A percentile compares a stretch with the other conserved stretches of the same genome.
phyloP scores from a whole-genome alignment of 805 yeast genomes.

The Pichia deserticola region DNA sequence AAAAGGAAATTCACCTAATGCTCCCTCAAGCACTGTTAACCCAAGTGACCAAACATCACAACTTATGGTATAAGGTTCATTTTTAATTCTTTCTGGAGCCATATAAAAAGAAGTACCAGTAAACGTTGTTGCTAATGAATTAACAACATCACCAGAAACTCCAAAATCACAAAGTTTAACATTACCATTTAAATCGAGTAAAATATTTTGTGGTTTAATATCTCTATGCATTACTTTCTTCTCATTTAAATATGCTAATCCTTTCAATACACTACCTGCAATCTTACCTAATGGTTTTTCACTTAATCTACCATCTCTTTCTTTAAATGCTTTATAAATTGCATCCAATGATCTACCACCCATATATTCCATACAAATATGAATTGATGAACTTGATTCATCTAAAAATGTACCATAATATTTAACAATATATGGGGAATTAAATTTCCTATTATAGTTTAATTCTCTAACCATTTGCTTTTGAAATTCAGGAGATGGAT shows the following conservation, averaged over 20 bases:
- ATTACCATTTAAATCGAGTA: conserved; percentile 67
- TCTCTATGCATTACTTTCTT: conserved; percentile 89
- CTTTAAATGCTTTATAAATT: conserved; percentile 69
- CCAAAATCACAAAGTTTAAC: conserved; percentile 96
- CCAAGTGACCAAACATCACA: conserved; percentile 98
- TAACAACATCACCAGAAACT: conserved; percentile 93
- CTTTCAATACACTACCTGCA: conserved; percentile 78
- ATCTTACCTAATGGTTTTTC: conserved; percentile 89
- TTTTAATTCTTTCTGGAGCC: conserved; percentile 98
- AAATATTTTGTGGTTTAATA: conserved; percentile 90
- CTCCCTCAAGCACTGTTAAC: conserved; percentile 84
- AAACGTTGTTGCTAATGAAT: conserved; percentile 91
- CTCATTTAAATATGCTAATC: conserved; percentile 81
- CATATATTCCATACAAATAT: conserved; percentile 96
- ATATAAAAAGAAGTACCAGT: conserved; percentile 96
- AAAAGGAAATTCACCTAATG: conserved; percentile 86
- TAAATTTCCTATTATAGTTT: conserved; percentile 77
- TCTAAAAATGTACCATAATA: conserved; percentile 90
- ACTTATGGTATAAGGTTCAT: conserved; percentile 90
- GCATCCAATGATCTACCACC: conserved; percentile 90
- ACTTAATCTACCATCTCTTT: conserved; percentile 77
- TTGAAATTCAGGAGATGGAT: conserved; percentile 79
- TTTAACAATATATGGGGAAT: conserved; percentile 77
- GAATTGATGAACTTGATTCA: conserved; percentile 70
- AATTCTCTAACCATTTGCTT: conserved; percentile 87